Evolutionary conservation across 2,329 filamentous ascomycete species (phyloP).

Genomic region (Neofusicoccum parvum): DNA sequence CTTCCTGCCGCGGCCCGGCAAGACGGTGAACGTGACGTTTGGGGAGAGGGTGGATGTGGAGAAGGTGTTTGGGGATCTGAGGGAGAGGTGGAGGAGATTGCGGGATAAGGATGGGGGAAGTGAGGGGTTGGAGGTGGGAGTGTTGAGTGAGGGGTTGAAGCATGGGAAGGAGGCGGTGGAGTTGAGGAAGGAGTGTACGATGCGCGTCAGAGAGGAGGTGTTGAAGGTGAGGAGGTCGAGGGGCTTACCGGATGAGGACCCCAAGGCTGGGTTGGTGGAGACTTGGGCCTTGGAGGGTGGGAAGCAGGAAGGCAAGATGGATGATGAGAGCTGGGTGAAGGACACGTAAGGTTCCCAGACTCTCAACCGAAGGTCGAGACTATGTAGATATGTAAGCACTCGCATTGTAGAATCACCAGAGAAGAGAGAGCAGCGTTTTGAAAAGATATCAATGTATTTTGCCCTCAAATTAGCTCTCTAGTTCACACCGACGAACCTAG

Average conservation of each 20-base stretch:
- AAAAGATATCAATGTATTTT: neutral
- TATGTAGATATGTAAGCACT: neutral
- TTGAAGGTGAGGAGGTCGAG: constrained; percentile 71
- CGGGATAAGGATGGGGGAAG: constrained; percentile 46
- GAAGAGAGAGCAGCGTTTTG: neutral
- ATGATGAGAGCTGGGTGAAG: constrained; percentile 63
- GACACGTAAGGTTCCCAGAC: constrained; percentile 47
- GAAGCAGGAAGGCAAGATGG: constrained; percentile 58
- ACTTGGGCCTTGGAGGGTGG: constrained; percentile 70
- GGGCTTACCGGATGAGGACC: constrained; percentile 79
- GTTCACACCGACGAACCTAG: constrained; percentile 20
- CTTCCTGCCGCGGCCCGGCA: constrained; percentile 74
- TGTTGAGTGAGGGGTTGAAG: constrained; percentile 64
- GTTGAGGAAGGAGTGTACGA: constrained; percentile 78
- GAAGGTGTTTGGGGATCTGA: constrained; percentile 73
- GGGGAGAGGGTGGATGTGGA: constrained; percentile 77
- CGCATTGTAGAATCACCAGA: neutral
- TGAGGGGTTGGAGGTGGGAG: constrained; percentile 51
- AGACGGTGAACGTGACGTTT: constrained; percentile 72
- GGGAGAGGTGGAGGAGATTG: constrained; percentile 72
- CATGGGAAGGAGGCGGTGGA: constrained; percentile 73
- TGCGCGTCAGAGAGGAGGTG: constrained; percentile 76
- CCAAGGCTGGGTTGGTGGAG: constrained; percentile 70
- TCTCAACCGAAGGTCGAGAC: no score
- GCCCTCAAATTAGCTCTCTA: constrained; percentile 24